Evolutionary conservation across 108 stramenopile species (phyloP).

Genomic region (Epipyxis sp.): DNA sequence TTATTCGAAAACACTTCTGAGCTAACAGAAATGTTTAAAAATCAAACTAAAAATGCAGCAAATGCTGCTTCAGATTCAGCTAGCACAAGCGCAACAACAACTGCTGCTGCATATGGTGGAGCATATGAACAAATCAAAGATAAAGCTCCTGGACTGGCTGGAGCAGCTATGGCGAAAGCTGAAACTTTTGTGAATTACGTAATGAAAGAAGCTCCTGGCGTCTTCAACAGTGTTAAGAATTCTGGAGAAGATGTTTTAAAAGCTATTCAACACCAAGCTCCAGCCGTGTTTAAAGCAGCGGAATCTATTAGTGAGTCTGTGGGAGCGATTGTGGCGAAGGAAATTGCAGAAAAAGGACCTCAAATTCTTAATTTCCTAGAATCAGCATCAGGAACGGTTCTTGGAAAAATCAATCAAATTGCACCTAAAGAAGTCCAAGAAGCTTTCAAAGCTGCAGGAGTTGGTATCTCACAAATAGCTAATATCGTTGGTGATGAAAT

Average conservation of each 20-base stretch:
- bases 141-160: not conserved
- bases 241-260: not conserved
- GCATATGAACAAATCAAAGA: not conserved
- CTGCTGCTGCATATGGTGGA: too few relatives aligned
- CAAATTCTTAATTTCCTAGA: not conserved
- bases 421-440: not conserved
- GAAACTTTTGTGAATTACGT: not conserved
- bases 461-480: not conserved
- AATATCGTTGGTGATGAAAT: not conserved
- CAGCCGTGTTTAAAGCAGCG: not conserved
- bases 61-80: not conserved
- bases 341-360: not conserved
- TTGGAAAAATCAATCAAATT: not conserved
- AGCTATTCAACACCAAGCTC: not conserved
- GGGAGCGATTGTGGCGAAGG: not conserved
- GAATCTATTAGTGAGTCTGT: too few relatives aligned
- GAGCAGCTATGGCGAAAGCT: not conserved
- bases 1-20: not conserved
- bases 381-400: not conserved
- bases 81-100: not conserved
- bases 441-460: not conserved
- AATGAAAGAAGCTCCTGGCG: constrained; percentile 2
- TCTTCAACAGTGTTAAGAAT: not conserved
- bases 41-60: not conserved
- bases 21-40: not conserved